These are phyloP conservation scores for Trichoderma semiorbis DNA, from an alignment of 2,329 filamentous ascomycete species.

Conservation along the genomic window DNA sequence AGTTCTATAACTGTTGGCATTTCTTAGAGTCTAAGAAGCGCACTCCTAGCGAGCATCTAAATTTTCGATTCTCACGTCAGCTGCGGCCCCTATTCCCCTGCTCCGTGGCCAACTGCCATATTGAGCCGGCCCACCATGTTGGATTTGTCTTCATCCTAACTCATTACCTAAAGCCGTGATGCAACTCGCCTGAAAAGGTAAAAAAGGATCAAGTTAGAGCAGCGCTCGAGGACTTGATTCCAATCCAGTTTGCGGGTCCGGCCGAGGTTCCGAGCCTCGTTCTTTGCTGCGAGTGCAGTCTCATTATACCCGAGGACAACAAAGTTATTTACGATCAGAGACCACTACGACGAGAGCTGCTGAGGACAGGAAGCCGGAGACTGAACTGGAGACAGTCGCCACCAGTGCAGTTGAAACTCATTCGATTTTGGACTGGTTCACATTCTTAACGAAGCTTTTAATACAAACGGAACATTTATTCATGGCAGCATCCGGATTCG, in stretches of 20 bases:
- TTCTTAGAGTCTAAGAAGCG: neutral
- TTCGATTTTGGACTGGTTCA: neutral
- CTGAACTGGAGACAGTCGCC: neutral
- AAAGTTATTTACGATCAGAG: neutral
- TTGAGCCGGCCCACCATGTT: neutral
- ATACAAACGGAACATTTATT: no score
- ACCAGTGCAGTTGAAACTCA: neutral
- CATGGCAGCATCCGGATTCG: no score
- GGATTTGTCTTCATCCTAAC: neutral
- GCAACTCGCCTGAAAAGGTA: neutral
- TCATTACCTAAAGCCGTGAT: neutral
- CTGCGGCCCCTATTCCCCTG: neutral
- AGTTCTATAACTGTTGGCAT: neutral
- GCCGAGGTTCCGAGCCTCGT: neutral
- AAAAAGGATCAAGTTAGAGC: neutral
- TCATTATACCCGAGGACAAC: neutral
- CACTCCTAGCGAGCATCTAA: neutral
- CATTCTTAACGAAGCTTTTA: no score
- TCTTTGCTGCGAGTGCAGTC: neutral
- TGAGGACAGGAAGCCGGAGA: neutral
- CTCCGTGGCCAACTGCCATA: neutral
- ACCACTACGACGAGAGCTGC: neutral
- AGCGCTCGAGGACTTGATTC: neutral
- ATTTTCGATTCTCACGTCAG: neutral
- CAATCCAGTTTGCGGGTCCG: neutral